Base-by-base conservation (phyloP, 352 stramenopile genomes). In the Hyaloperonospora brassicae region DNA sequence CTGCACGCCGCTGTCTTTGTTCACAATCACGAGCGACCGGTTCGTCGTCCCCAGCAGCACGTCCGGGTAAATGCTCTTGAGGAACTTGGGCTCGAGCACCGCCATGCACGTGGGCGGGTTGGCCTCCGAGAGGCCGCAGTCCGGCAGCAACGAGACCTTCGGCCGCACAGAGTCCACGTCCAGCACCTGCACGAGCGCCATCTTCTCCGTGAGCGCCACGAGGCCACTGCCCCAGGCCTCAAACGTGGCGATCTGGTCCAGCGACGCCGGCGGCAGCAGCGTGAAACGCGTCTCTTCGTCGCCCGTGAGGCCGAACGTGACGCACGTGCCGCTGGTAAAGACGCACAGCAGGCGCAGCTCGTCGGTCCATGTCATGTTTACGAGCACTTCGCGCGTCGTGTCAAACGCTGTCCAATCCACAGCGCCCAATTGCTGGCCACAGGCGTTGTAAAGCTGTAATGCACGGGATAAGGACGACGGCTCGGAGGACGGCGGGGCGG, bases 21-120 rank as follows among this genome's bases (percentile, higher is more conserved):
- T 84, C 43, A 91, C 77, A 30, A 88, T 58, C 23, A 98, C 73
- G 23, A 98, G 76, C 31, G 92, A 97, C 49, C 84, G 79, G 56
- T 95, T 83, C 14, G 81, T 90, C 12, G 91, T 97, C 8, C 87
- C 90, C 6, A 98, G 68, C n/a, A 98, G 84, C 6, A 98, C 82
- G 67, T 98, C 93, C 0, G 92, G 89, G 55, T 94, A 88, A 46
- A 87, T 80, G 17, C 77, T 94, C 30, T 93, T 87, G 34, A 96
- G 86, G 58, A 96, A 94, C 14, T 87, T 87, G 14, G 91, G 80
- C 50, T 95, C 76, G 0, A 98, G 61, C n/a, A 98, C 87, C 0
- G 89, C 92, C 82, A 98, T 93, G 49, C 83, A 90, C 41, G 83
- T 93, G 21, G 83, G 83, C 27, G 79, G 76, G 54, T 90, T 93